phyloP scores from a whole-genome alignment of 169 alveolate genomes.

The Cystoisospora suis region DNA sequence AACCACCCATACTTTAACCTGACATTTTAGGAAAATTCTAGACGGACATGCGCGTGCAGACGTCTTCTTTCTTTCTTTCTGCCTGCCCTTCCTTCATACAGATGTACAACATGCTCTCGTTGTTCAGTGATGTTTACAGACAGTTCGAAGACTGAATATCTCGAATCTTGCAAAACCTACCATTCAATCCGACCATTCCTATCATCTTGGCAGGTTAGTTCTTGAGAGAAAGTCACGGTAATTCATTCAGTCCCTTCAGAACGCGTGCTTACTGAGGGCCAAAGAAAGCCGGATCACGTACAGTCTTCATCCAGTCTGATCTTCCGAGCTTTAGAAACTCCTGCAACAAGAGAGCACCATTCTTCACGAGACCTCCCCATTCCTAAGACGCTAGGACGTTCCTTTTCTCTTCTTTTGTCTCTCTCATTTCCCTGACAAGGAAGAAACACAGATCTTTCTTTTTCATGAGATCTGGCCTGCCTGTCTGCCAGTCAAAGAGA shows the following conservation, averaged over 20 bases:
- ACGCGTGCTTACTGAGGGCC: not conserved
- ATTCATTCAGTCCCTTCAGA: not conserved
- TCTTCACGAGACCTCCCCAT: not conserved
- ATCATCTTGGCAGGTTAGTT: not conserved
- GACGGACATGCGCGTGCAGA: too few relatives aligned
- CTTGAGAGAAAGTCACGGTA: too few relatives aligned
- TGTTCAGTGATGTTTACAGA: not conserved
- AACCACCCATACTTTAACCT: too few relatives aligned
- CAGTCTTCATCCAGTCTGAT: not conserved
- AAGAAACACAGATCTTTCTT: not conserved
- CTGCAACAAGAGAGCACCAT: not conserved
- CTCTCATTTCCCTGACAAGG: not conserved
- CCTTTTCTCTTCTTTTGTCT: not conserved
- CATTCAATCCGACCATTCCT: constrained; percentile 22
- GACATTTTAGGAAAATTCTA: too few relatives aligned
- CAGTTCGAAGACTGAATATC: not conserved
- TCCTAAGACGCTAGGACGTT: not conserved
- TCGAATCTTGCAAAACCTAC: not conserved
- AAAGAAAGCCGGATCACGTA: not conserved
- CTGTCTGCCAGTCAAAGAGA: too few relatives aligned
- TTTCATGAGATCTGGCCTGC: too few relatives aligned
- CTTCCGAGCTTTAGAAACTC: not conserved
- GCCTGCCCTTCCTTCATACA: too few relatives aligned
- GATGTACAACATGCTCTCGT: not conserved
- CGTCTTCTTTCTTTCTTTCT: too few relatives aligned